Percentiles rank a stretch among this genome's conserved stretches.
Conservation (phyloP, 768 basidiomycete species). For the Pleurotus cornucopiae region DNA sequence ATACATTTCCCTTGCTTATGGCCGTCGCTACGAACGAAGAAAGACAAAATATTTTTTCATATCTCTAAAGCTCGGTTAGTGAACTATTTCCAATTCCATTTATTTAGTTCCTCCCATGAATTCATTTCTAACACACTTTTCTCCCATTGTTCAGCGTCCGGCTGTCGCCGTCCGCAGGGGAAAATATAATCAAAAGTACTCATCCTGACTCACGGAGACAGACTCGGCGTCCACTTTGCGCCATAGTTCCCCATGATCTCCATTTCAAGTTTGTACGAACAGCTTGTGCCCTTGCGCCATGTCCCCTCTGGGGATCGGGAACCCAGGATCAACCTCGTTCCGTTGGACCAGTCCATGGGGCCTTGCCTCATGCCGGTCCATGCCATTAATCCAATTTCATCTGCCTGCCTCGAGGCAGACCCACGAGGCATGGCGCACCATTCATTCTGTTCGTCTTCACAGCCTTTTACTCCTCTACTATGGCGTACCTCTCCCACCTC, state of each 20-base stretch:
- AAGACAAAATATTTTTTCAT: too few relatives aligned
- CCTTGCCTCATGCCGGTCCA: conserved; percentile 4
- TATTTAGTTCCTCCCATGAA: background rate
- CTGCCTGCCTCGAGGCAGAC: conserved; percentile 4
- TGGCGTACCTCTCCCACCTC: background rate
- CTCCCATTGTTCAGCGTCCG: background rate
- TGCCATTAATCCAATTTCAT: conserved; percentile 6
- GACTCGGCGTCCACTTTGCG: too few relatives aligned
- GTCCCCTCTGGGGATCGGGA: too few relatives aligned
- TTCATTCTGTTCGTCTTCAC: background rate
- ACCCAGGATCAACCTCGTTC: too few relatives aligned
- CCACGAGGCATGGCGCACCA: conserved; percentile 3
- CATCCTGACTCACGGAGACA: too few relatives aligned
- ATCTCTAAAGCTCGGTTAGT: background rate
- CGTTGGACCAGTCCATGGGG: conserved; percentile 5
- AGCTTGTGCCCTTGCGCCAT: too few relatives aligned
- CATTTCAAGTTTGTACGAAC: too few relatives aligned
- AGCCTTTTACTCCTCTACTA: conserved; percentile 3
- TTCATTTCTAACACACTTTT: conserved; percentile 6
- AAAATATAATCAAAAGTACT: background rate
- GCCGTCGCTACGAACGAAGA: too few relatives aligned
- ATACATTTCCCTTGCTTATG: too few relatives aligned
- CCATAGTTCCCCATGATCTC: too few relatives aligned
- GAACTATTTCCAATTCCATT: background rate
- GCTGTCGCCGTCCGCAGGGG: background rate